Base-by-base conservation (phyloP, 352 stramenopile genomes). In the Pythium sukuiense region DNA sequence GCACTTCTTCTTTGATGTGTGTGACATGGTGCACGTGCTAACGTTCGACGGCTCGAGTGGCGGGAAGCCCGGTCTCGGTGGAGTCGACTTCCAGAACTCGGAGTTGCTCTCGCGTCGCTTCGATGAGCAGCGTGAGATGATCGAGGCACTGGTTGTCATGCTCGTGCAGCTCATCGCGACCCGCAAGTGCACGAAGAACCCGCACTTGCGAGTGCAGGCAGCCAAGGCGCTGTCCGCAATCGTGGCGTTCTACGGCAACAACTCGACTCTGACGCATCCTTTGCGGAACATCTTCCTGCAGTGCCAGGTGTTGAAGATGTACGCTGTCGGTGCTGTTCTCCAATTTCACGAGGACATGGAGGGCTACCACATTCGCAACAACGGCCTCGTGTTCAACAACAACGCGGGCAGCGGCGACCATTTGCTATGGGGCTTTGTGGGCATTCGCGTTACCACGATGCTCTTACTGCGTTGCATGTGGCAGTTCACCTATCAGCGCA, bases 331-430 rank as follows among this genome's bases (percentile, higher is more conserved):
- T 41, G 76, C 77, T 6, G 64, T 93, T 7, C 59, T 93, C 7
- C 75, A 80, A 20, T 93, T 91, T 59, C 82, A 93, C 63, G 71
- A 76, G 16, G 81, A 93, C 45, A 87, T 93, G 81, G 85, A 91
- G 53, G 74, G 68, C 37, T 93, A 93, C 73, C 83, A 89, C 55
- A 61, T 71, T 30, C 81, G 76, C 50, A 89, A 89, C 65, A 88
- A 87, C 33, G 83, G 83, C 2, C 67, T 88, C 45, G 76, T 82
- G 27, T 89, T 89, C 52, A 83, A 81, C 32, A 89, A 76, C 65
- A 84, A 81, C 45, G 78, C 65, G 12, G 79, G 74, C 52, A 89
- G 73, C 29, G 82, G 80, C 14, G 84, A 90, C 69, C 80, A 90
- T 61, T 76, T 87, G 63, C 55, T 89, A 8, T 93, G 84, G 84